Conservation (phyloP, 148 eudicot genomes). For the Fagopyrum esculentum region DNA sequence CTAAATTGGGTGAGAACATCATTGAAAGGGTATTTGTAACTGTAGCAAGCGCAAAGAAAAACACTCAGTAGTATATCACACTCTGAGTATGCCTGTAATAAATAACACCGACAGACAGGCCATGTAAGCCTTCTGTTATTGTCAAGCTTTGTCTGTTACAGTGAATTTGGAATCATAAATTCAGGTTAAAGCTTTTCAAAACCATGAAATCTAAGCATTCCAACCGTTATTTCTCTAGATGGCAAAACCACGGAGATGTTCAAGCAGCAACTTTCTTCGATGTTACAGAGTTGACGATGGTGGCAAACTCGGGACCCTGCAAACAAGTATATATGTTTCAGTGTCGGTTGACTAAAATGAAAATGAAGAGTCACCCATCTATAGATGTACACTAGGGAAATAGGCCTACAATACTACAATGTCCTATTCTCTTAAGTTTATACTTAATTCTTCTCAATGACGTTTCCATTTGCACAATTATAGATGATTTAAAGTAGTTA, state of each 20-base stretch:
- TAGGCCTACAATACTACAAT: neutral
- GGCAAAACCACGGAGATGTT: constrained; percentile 18
- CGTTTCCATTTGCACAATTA: neutral
- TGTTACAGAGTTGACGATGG: constrained; percentile 78
- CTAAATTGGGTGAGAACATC: no score
- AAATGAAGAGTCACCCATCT: neutral
- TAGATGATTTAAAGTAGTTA: neutral
- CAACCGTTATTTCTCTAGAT: constrained; percentile 8
- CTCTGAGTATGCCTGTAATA: neutral
- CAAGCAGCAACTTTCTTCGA: constrained; percentile 93
- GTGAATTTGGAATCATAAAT: neutral
- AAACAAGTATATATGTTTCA: constrained; percentile 10
- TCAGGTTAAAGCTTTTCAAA: constrained; percentile 9
- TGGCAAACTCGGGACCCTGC: constrained; percentile 95
- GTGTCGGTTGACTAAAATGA: neutral
- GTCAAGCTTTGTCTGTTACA: neutral
- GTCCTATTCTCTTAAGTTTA: neutral
- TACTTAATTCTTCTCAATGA: no score
- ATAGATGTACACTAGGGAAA: neutral
- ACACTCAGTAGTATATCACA: neutral
- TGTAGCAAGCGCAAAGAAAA: neutral
- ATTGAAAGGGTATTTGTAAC: no score
- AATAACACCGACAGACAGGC: neutral
- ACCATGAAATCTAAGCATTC: constrained; percentile 7
- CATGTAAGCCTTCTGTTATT: neutral